A percentile compares a stretch with the other conserved stretches of the same genome.
Conservation (phyloP, 257 asterid species). For the Dorcoceras hygrometricum region DNA sequence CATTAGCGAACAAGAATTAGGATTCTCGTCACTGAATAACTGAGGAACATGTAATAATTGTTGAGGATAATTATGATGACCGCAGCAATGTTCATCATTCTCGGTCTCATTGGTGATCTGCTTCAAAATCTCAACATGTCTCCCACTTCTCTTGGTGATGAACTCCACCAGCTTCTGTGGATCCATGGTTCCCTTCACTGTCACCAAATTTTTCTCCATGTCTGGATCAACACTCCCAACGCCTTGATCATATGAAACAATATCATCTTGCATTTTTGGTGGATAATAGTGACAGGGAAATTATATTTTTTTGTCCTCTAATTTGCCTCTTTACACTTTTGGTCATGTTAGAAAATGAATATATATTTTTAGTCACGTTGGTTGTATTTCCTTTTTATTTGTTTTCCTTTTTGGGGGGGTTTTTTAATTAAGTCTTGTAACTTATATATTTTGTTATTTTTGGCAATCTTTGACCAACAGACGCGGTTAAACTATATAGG, state of each 20-base stretch:
- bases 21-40: conserved; percentile 74
- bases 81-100: neutral
- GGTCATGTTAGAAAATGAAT: too few relatives aligned
- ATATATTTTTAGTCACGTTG: too few relatives aligned
- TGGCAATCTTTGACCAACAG: too few relatives aligned
- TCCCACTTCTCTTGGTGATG: conserved; percentile 46
- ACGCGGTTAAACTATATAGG: too few relatives aligned
- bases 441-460: too few relatives aligned
- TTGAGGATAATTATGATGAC: conserved; percentile 20
- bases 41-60: conserved; percentile 53
- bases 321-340: too few relatives aligned
- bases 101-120: conserved; percentile 6
- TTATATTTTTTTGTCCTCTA: too few relatives aligned
- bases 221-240: conserved; percentile 56
- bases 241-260: conserved; percentile 32
- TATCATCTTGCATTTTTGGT: too few relatives aligned
- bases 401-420: too few relatives aligned
- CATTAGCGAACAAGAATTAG: conserved; percentile 59
- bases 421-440: too few relatives aligned
- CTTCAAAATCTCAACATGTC: conserved; percentile 47
- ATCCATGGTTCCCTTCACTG: conserved; percentile 67
- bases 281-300: too few relatives aligned
- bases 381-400: too few relatives aligned
- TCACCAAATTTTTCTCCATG: conserved; percentile 47
- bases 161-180: conserved; percentile 50